phyloP scores from a whole-genome alignment of 2,329 filamentous ascomycete genomes.

The Scytalidium sp. region DNA sequence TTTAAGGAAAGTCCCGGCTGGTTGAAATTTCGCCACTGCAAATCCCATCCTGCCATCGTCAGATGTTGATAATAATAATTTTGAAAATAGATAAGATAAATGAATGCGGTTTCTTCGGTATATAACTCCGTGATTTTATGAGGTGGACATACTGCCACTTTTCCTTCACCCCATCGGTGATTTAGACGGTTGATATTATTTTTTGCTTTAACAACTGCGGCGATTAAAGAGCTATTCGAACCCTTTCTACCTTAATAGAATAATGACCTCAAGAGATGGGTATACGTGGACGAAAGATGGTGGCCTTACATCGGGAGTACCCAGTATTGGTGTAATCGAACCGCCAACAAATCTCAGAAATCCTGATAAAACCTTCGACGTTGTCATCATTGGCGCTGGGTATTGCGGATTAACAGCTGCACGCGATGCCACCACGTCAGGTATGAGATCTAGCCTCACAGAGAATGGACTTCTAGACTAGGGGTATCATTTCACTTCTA shows the following conservation, averaged over 20 bases:
- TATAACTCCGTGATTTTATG: too few species aligned
- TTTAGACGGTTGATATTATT: too few species aligned
- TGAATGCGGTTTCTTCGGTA: too few species aligned
- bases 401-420: conserved; percentile 30
- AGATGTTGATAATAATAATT: too few species aligned
- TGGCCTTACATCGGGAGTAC: neutral
- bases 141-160: too few species aligned
- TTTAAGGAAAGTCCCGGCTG: too few species aligned
- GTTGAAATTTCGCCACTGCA: too few species aligned
- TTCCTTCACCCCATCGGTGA: too few species aligned
- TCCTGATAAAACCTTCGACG: conserved; percentile 7
- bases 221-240: too few species aligned
- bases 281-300: neutral
- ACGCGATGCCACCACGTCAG: conserved; percentile 18
- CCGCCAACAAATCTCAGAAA: conserved; percentile 1
- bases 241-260: neutral
- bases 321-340: conserved; percentile 1
- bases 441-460: conserved; percentile 2
- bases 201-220: too few species aligned
- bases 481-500: neutral
- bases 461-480: conserved; percentile 22
- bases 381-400: conserved; percentile 29
- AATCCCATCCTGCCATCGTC: too few species aligned
- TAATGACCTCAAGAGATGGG: conserved; percentile 2
- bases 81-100: too few species aligned